A percentile compares a stretch with the other conserved stretches of the same genome.
Evolutionary conservation across 495 filamentous ascomycete species (phyloP).

Genomic region (Daldinia loculata): DNA sequence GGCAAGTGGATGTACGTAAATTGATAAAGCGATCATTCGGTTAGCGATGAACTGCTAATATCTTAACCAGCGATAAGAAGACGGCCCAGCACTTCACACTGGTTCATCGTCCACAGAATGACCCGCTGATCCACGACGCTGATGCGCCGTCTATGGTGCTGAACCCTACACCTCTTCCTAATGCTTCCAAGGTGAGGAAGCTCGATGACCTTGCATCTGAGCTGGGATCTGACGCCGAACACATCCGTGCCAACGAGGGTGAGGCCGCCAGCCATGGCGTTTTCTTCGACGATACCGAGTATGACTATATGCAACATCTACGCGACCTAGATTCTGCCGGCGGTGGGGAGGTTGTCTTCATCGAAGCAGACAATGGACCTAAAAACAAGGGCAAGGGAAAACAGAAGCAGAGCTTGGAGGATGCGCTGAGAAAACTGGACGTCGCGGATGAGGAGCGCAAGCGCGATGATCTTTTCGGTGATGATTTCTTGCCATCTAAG

Average conservation of each 20-base stretch:
- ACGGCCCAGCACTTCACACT: constrained; percentile 89
- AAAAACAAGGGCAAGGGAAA: constrained; percentile 73
- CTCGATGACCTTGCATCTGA: constrained; percentile 79
- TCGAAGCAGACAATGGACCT: constrained; percentile 67
- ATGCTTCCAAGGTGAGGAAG: constrained; percentile 66
- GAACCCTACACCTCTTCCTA: constrained; percentile 59
- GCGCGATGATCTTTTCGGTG: constrained; percentile 68
- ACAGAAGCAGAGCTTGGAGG: constrained; percentile 73
- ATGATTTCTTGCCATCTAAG: constrained; percentile 74
- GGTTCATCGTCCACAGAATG: constrained; percentile 95
- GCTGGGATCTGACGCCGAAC: constrained; percentile 66
- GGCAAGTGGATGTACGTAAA: constrained; percentile 87
- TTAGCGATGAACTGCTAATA: constrained; percentile 8
- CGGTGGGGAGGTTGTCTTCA: constrained; percentile 72
- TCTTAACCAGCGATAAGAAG: constrained; percentile 81
- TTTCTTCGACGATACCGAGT: constrained; percentile 85
- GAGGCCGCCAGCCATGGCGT: constrained; percentile 94
- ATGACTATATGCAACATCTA: constrained; percentile 99
- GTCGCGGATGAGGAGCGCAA: constrained; percentile 59
- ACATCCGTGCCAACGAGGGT: constrained; percentile 87
- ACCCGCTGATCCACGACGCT: constrained; percentile 90
- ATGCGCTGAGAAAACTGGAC: constrained; percentile 75
- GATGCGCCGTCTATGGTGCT: constrained; percentile 84
- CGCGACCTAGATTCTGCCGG: constrained; percentile 72
- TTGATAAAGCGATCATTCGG: neutral